phyloP scores from a whole-genome alignment of 2,329 filamentous ascomycete genomes.

The Aspergillus neotritici region DNA sequence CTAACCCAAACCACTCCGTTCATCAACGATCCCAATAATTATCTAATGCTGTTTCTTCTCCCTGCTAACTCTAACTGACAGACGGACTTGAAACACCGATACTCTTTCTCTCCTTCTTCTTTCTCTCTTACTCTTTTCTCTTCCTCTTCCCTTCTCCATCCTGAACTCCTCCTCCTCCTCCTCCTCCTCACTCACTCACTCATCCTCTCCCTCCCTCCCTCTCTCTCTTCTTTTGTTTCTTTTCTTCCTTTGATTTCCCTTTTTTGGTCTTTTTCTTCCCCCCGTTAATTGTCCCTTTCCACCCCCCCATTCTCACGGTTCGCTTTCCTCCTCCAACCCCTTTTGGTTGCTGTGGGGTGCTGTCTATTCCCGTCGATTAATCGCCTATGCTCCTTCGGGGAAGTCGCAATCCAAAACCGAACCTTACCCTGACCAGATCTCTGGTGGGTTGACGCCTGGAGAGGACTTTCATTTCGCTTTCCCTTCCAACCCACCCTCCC shows the following conservation, averaged over 20 bases:
- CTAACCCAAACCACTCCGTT: too few species aligned
- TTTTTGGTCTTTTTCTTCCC: slow-evolving; percentile 4
- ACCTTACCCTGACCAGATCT: too few species aligned
- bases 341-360: slow-evolving; percentile 1
- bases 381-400: slow-evolving; percentile 14
- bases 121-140: slow-evolving; percentile 7
- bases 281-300: slow-evolving; percentile 8
- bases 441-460: too few species aligned
- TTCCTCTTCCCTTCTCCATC: neutral
- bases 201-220: slow-evolving; percentile 4
- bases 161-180: slow-evolving; percentile 4
- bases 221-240: slow-evolving; percentile 7
- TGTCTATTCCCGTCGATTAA: slow-evolving; percentile 6
- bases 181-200: slow-evolving; percentile 4
- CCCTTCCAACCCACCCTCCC: too few species aligned
- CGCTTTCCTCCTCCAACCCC: slow-evolving; percentile 5
- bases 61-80: slow-evolving; percentile 7
- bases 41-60: slow-evolving; percentile 13
- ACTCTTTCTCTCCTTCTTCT: slow-evolving; percentile 7
- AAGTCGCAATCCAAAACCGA: slow-evolving; percentile 5
- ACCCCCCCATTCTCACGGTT: slow-evolving; percentile 13
- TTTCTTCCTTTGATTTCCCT: slow-evolving; percentile 10
- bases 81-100: slow-evolving; percentile 21
- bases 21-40: slow-evolving; percentile 2
- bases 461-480: too few species aligned